Percentiles rank a stretch among this genome's conserved stretches.
phyloP scores from a whole-genome alignment of 2,329 filamentous ascomycete genomes.

The Botrytis byssoidea region DNA sequence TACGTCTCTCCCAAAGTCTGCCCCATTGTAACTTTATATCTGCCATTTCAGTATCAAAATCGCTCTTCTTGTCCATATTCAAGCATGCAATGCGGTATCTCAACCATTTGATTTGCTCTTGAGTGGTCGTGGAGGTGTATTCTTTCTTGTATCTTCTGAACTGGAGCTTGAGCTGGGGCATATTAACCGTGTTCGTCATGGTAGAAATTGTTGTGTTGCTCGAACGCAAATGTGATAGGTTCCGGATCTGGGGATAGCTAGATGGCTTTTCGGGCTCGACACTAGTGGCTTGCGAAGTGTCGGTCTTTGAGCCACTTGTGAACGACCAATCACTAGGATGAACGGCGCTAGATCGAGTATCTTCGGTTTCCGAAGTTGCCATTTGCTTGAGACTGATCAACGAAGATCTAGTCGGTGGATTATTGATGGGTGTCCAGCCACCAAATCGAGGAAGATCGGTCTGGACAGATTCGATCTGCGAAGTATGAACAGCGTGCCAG shows the following conservation, averaged over 20 bases:
- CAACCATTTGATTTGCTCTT: background rate
- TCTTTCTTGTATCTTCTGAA: slow-evolving; percentile 11
- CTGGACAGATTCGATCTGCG: background rate
- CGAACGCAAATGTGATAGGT: background rate
- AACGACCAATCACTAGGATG: background rate
- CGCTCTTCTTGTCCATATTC: background rate
- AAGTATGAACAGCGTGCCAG: background rate
- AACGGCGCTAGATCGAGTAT: background rate
- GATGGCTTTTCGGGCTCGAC: background rate
- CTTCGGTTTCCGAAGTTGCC: background rate
- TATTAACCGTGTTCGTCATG: background rate
- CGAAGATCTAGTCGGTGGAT: background rate
- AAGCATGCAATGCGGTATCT: background rate
- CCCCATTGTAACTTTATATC: background rate
- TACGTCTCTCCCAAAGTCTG: slow-evolving; percentile 2
- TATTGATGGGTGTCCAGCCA: background rate
- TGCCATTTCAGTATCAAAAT: background rate
- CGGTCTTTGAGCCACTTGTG: background rate
- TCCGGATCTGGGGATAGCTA: background rate
- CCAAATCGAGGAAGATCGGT: background rate
- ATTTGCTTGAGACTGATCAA: background rate
- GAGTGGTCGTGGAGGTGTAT: background rate
- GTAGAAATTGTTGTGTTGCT: background rate
- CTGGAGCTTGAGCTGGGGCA: background rate
- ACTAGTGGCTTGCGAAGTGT: slow-evolving; percentile 6